phyloP scores from a whole-genome alignment of 768 basidiomycete genomes.

The Rhodotorula toruloides region DNA sequence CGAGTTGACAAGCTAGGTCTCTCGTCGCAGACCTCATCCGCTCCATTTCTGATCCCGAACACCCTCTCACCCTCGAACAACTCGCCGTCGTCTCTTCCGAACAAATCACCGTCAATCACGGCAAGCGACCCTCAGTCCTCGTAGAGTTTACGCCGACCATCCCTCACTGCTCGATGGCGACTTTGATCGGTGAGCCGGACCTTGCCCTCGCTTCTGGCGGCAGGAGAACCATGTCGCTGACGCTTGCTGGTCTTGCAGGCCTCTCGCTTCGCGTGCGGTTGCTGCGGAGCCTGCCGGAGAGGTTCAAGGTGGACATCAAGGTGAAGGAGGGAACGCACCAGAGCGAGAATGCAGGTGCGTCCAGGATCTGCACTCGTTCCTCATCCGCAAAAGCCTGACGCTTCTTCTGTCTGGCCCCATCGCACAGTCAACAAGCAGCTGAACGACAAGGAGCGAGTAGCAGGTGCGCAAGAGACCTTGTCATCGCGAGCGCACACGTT shows the following conservation, averaged over 20 bases:
- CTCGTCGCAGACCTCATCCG: slow-evolving; percentile 66
- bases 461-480: slow-evolving; percentile 43
- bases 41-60: slow-evolving; percentile 90
- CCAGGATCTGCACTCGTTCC: no score
- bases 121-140: slow-evolving; percentile 59
- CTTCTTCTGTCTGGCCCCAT: background rate
- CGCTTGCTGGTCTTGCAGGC: no score
- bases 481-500: no score
- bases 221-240: no score
- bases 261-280: slow-evolving; percentile 92
- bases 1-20: background rate
- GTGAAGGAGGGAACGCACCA: slow-evolving; percentile 94
- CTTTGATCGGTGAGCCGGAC: slow-evolving; percentile 73
- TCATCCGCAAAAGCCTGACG: background rate
- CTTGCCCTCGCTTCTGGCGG: no score
- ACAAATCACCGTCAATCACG: slow-evolving; percentile 61
- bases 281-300: slow-evolving; percentile 76
- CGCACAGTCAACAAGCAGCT: slow-evolving; percentile 88
- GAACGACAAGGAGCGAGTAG: slow-evolving; percentile 97
- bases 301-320: slow-evolving; percentile 90
- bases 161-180: slow-evolving; percentile 96
- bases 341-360: slow-evolving; percentile 78
- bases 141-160: slow-evolving; percentile 95
- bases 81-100: slow-evolving; percentile 88
- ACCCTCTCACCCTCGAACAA: slow-evolving; percentile 84